phyloP scores from a whole-genome alignment of 257 asterid genomes.

The Ehretia macrophylla region DNA sequence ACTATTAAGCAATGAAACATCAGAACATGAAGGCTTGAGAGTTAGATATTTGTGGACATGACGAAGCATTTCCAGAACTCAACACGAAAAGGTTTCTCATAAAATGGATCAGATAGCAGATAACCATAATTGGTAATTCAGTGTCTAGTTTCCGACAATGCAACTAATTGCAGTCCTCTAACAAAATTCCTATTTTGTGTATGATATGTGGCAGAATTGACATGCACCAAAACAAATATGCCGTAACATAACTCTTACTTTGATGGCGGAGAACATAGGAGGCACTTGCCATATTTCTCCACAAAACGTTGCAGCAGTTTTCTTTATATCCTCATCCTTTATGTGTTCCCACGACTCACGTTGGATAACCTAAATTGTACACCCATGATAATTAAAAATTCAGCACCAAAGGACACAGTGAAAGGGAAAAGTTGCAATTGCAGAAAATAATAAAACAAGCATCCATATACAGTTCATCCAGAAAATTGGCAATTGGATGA shows the following conservation, averaged over 20 bases:
- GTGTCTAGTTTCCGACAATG: too few species aligned
- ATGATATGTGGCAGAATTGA: not conserved
- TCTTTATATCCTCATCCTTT: slow-evolving; percentile 74
- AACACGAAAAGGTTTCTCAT: too few species aligned
- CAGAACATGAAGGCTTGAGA: not conserved
- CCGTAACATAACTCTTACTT: slow-evolving; percentile 45
- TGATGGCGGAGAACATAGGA: slow-evolving; percentile 98
- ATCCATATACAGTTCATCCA: too few species aligned
- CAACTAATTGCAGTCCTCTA: too few species aligned
- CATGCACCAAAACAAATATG: slow-evolving; percentile 8
- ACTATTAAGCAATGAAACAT: not conserved
- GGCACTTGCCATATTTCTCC: slow-evolving; percentile 99
- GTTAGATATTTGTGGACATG: not conserved
- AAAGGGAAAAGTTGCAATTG: too few species aligned
- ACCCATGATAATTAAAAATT: too few species aligned
- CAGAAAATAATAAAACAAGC: too few species aligned
- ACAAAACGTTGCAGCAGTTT: slow-evolving; percentile 71
- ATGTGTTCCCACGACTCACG: slow-evolving; percentile 96
- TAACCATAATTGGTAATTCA: too few species aligned
- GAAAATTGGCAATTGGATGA: too few species aligned
- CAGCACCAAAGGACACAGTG: not conserved
- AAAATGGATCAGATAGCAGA: too few species aligned
- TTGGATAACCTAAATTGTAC: slow-evolving; percentile 59
- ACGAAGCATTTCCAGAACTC: too few species aligned
- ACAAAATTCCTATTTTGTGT: not conserved